Conservation (phyloP, 2,329 filamentous ascomycete genomes). For the Blumeria graminis region DNA sequence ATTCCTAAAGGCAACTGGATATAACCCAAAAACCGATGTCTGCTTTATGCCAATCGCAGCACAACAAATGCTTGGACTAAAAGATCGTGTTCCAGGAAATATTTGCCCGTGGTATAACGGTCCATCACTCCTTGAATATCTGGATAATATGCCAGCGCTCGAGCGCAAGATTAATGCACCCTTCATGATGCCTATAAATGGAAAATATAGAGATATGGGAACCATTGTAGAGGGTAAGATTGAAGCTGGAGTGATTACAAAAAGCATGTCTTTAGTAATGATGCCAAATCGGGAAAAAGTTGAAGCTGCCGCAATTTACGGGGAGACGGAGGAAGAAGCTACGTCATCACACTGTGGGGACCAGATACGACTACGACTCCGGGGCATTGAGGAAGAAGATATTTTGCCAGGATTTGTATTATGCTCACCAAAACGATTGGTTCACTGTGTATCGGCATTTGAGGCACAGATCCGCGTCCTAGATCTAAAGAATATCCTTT, state of each 20-base stretch:
- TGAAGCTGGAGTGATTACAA: conserved; percentile 82
- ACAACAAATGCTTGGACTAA: conserved; percentile 66
- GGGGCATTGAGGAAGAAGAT: conserved; percentile 93
- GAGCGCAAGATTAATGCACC: conserved; percentile 93
- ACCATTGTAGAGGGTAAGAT: conserved; percentile 97
- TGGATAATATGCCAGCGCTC: conserved; percentile 79
- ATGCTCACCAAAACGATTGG: conserved; percentile 79
- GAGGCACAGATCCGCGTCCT: conserved; percentile 93
- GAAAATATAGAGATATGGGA: conserved; percentile 92
- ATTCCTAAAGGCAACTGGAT: conserved; percentile 81
- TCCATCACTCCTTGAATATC: conserved; percentile 77
- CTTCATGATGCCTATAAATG: conserved; percentile 96
- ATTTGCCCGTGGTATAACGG: conserved; percentile 66
- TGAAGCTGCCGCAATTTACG: conserved; percentile 66
- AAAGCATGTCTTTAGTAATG: conserved; percentile 65
- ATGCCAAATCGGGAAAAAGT: conserved; percentile 84
- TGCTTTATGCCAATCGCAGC: conserved; percentile 93
- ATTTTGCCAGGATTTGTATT: conserved; percentile 88
- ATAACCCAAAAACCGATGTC: conserved; percentile 82
- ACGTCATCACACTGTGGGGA: conserved; percentile 67
- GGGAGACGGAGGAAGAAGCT: conserved; percentile 89
- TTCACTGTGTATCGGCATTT: conserved; percentile 72
- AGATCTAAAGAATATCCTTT: conserved; percentile 82
- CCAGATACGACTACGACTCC: conserved; percentile 75
- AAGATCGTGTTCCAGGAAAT: conserved; percentile 58